A percentile compares a stretch with the other conserved stretches of the same genome.
Conservation (phyloP, 768 basidiomycete species). For the Thelephora ganbajun region DNA sequence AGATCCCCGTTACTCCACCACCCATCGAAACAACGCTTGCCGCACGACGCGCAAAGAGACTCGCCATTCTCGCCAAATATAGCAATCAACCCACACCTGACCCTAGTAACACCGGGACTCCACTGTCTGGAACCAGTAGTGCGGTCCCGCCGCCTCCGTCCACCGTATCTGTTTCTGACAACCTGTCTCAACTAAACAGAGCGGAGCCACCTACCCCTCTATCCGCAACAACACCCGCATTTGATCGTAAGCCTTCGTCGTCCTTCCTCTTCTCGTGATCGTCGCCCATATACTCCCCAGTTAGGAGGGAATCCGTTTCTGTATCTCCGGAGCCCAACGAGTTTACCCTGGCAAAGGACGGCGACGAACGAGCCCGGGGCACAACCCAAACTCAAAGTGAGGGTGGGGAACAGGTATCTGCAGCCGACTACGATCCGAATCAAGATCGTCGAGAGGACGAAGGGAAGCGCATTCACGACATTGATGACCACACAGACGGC, state of each 20-base stretch:
- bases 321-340: constrained; percentile 41
- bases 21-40: constrained; percentile 50
- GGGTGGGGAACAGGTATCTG: constrained; percentile 59
- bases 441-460: constrained; percentile 79
- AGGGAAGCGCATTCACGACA: constrained; percentile 44
- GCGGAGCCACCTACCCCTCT: constrained; percentile 4
- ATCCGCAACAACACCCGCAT: constrained; percentile 2
- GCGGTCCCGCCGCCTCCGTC: constrained; percentile 59
- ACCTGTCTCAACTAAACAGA: constrained; percentile 41
- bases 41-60: constrained; percentile 54
- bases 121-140: constrained; percentile 56
- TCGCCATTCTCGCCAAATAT: constrained; percentile 74
- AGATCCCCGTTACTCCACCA: constrained; percentile 27
- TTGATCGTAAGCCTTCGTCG: not conserved
- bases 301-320: constrained; percentile 39
- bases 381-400: constrained; percentile 31
- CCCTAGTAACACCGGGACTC: constrained; percentile 27
- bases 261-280: not conserved
- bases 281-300: constrained; percentile 14
- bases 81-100: constrained; percentile 28
- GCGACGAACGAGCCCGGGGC: constrained; percentile 33
- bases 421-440: constrained; percentile 86
- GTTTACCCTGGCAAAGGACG: constrained; percentile 60
- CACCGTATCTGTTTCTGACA: constrained; percentile 48
- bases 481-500: constrained; percentile 21